These are phyloP conservation scores for Esteya vermicola DNA, from an alignment of 2,329 filamentous ascomycete species.

Conservation along the genomic window DNA sequence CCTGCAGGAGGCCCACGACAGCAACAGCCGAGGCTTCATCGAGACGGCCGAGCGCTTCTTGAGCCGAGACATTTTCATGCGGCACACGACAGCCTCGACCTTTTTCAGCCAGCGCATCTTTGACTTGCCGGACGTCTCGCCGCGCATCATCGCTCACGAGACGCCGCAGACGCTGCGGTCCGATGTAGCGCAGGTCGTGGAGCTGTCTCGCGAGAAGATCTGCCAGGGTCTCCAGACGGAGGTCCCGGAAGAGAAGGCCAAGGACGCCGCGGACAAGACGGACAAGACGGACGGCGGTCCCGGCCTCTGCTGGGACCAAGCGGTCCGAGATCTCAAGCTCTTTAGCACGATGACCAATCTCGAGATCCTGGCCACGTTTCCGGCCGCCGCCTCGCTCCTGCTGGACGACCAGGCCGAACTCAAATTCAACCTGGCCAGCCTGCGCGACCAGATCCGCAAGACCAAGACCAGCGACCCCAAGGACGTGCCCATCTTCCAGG, in stretches of 20 bases:
- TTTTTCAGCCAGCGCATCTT: constrained; percentile 11
- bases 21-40: constrained; percentile 8
- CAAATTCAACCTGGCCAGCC: constrained; percentile 61
- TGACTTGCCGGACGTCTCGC: constrained; percentile 8
- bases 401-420: constrained; percentile 40
- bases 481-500: constrained; percentile 8
- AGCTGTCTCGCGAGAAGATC: constrained; percentile 11
- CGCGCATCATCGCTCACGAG: constrained; percentile 7
- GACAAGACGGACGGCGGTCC: neutral
- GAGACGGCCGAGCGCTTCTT: constrained; percentile 8
- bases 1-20: constrained; percentile 10
- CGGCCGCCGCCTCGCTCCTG: constrained; percentile 30
- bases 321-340: constrained; percentile 8
- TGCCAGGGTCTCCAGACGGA: constrained; percentile 1
- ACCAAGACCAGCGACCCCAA: constrained; percentile 6
- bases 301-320: constrained; percentile 9
- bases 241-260: constrained; percentile 14
- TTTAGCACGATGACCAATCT: constrained; percentile 11
- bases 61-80: constrained; percentile 9
- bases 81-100: constrained; percentile 10
- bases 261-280: neutral
- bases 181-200: constrained; percentile 18
- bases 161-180: constrained; percentile 18
- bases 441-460: constrained; percentile 8
- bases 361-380: constrained; percentile 12